These are phyloP conservation scores for Melastoma candidum DNA, from an alignment of 441 rosid species.

Conservation along the genomic window DNA sequence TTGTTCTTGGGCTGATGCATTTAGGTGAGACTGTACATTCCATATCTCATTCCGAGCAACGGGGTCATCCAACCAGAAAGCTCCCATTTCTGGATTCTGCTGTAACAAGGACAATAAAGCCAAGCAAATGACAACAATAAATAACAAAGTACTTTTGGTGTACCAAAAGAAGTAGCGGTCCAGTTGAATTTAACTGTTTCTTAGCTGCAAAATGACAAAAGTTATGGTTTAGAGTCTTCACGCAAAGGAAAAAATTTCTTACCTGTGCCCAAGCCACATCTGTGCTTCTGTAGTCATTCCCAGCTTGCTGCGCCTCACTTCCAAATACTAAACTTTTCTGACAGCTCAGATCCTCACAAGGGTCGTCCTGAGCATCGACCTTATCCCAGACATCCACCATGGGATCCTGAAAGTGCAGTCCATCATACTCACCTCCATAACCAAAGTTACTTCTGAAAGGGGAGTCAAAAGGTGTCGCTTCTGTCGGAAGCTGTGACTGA, in stretches of 20 bases:
- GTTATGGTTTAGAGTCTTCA: neutral
- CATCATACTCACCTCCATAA: slow-evolving; percentile 23
- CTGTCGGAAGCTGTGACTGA: slow-evolving; percentile 25
- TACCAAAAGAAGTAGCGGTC: too few species aligned
- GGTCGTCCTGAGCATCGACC: slow-evolving; percentile 33
- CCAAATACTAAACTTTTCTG: slow-evolving; percentile 21
- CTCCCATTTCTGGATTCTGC: slow-evolving; percentile 19
- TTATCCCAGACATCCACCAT: slow-evolving; percentile 44
- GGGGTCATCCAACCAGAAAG: slow-evolving; percentile 21
- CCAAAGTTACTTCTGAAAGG: slow-evolving; percentile 61
- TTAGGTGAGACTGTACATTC: slow-evolving; percentile 19
- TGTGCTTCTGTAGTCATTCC: slow-evolving; percentile 14
- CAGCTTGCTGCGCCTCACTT: slow-evolving; percentile 17
- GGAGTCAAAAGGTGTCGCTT: slow-evolving; percentile 29
- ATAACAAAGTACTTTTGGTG: too few species aligned
- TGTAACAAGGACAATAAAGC: slow-evolving; percentile 7
- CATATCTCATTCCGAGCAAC: slow-evolving; percentile 4
- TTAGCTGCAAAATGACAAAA: neutral
- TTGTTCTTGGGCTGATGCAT: slow-evolving; percentile 15
- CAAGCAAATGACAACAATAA: neutral
- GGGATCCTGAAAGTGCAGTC: slow-evolving; percentile 40
- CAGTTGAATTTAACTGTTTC: neutral
- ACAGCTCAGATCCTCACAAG: slow-evolving; percentile 33
- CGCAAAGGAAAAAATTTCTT: neutral
- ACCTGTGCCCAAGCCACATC: slow-evolving; percentile 43